These are phyloP conservation scores for Lolium perenne DNA, from an alignment of 176 grass and related monocot species.

Conservation along the genomic window DNA sequence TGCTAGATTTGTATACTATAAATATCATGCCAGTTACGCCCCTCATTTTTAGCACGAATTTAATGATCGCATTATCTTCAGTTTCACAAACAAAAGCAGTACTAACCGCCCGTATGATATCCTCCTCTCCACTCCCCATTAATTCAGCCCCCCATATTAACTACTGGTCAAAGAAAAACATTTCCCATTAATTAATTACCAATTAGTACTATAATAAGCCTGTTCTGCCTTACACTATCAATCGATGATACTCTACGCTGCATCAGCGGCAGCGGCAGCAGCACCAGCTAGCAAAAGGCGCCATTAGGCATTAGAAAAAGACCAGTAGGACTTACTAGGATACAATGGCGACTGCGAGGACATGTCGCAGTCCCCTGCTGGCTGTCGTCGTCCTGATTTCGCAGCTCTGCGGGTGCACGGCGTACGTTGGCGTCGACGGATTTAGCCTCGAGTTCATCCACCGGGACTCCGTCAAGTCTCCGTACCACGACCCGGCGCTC, in stretches of 20 bases:
- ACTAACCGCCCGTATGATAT: no score
- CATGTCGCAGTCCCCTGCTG: not conserved
- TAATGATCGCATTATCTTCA: no score
- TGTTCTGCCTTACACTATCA: not conserved
- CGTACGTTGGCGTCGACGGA: not conserved
- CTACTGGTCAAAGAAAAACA: no score
- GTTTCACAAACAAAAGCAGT: no score
- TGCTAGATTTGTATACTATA: no score
- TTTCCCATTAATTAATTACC: no score
- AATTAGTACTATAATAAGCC: no score
- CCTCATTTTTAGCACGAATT: no score
- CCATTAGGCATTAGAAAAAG: not conserved
- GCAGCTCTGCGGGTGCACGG: not conserved
- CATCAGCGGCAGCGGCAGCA: not conserved
- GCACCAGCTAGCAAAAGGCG: not conserved
- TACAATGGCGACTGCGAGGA: conserved; percentile 35
- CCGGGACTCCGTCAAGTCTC: conserved; percentile 40
- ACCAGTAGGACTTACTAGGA: not conserved
- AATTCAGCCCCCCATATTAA: no score
- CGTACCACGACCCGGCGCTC: conserved; percentile 5
- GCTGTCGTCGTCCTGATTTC: not conserved
- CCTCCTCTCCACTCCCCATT: no score
- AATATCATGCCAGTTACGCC: no score
- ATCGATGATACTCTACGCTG: not conserved
- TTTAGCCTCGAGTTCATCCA: conserved; percentile 75